Conservation (phyloP, 345 rosid species). For the Pugionium dolabratum region DNA sequence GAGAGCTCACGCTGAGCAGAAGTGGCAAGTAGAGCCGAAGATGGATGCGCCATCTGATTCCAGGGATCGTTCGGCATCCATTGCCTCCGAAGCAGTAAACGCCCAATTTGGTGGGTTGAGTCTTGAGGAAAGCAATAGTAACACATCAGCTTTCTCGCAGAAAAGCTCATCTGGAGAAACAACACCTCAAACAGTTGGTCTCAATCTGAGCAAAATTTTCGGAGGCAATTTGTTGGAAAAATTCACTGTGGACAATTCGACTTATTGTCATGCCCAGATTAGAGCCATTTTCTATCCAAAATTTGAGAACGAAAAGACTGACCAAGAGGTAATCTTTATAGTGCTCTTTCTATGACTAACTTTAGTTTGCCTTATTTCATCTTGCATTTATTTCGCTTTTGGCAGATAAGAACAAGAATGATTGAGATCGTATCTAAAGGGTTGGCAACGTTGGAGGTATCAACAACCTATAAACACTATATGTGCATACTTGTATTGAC, state of each 20-base stretch:
- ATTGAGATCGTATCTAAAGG: constrained; percentile 90
- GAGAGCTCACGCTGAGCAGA: constrained; percentile 36
- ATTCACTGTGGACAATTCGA: constrained; percentile 64
- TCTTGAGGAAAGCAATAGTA: background rate
- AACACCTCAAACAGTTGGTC: constrained; percentile 33
- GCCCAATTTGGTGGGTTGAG: background rate
- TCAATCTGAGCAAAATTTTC: constrained; percentile 52
- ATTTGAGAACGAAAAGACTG: constrained; percentile 97
- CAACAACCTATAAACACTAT: constrained; percentile 9
- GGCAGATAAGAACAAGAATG: constrained; percentile 83
- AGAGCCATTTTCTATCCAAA: constrained; percentile 98
- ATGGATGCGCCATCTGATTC: constrained; percentile 36
- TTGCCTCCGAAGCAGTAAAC: too few species aligned
- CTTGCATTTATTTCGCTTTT: constrained; percentile 14
- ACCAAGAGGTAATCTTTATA: constrained; percentile 70
- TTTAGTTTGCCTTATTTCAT: constrained; percentile 7
- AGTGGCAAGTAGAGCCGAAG: constrained; percentile 41
- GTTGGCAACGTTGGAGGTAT: constrained; percentile 84
- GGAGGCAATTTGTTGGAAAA: constrained; percentile 51
- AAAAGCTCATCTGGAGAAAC: constrained; percentile 31
- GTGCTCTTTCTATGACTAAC: background rate
- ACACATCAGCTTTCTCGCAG: background rate
- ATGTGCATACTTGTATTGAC: background rate
- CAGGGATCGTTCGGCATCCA: constrained; percentile 16
- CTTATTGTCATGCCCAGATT: constrained; percentile 68